Percentiles rank a stretch among this genome's conserved stretches.
Evolutionary conservation across 2,329 filamentous ascomycete genomes (phyloP).

Genomic region (Colletotrichum simmondsii): DNA sequence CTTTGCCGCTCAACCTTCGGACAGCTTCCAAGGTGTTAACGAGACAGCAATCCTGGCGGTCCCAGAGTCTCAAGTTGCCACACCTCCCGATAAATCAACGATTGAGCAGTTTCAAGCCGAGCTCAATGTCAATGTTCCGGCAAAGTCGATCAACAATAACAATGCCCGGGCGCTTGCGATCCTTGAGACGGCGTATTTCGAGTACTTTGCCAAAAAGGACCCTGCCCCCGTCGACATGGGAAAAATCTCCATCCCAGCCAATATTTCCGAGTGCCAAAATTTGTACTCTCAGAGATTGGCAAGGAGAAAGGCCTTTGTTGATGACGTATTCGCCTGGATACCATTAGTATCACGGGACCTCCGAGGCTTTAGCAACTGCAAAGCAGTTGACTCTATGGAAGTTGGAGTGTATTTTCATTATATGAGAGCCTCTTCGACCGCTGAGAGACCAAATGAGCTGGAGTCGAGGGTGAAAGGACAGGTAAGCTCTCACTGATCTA

Average conservation of each 20-base stretch:
- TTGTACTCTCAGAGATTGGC: neutral
- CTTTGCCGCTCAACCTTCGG: conserved; percentile 20
- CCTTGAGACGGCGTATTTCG: conserved; percentile 28
- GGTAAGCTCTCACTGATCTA: neutral
- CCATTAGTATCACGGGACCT: conserved; percentile 18
- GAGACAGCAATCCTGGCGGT: neutral
- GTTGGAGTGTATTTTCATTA: conserved; percentile 31
- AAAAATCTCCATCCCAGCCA: neutral
- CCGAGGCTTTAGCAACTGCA: conserved; percentile 14
- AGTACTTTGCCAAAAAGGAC: conserved; percentile 24
- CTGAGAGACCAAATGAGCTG: conserved; percentile 16
- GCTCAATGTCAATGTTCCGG: conserved; percentile 18
- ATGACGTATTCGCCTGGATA: neutral
- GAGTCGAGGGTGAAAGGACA: conserved; percentile 18
- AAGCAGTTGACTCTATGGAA: conserved; percentile 12
- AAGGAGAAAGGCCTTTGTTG: neutral
- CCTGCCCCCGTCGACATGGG: conserved; percentile 22
- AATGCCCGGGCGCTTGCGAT: conserved; percentile 17
- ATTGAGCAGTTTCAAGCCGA: conserved; percentile 16
- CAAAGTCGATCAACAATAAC: neutral
- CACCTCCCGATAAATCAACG: conserved; percentile 17
- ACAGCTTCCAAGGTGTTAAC: conserved; percentile 13
- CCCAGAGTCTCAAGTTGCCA: conserved; percentile 11
- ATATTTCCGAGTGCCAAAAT: conserved; percentile 1
- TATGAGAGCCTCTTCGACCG: conserved; percentile 10